Evolutionary conservation across 2,329 filamentous ascomycete species (phyloP).

Genomic region (Bipolaris cookei): DNA sequence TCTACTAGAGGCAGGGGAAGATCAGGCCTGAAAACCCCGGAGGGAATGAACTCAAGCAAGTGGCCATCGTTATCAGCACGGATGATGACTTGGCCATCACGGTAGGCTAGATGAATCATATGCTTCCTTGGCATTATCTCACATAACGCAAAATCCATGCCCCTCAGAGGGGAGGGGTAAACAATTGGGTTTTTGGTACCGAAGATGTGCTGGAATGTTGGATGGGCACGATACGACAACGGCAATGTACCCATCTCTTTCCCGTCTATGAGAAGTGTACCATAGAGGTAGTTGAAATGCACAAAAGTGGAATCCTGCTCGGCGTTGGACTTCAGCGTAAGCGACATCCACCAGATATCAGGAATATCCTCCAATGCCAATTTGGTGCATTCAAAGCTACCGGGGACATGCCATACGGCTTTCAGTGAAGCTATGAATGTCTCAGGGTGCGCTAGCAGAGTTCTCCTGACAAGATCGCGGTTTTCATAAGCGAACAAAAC

Average conservation of each 20-base stretch:
- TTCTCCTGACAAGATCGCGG: slow-evolving; percentile 40
- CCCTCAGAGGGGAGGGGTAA: slow-evolving; percentile 58
- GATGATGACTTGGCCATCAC: slow-evolving; percentile 52
- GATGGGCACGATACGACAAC: slow-evolving; percentile 54
- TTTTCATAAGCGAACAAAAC: slow-evolving; percentile 53
- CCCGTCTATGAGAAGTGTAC: slow-evolving; percentile 58
- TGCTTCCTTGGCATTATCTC: slow-evolving; percentile 50
- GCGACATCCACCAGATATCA: slow-evolving; percentile 45
- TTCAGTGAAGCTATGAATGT: slow-evolving; percentile 49
- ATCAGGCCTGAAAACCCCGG: slow-evolving; percentile 28
- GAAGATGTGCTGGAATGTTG: slow-evolving; percentile 60
- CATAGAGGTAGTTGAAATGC: slow-evolving; percentile 56
- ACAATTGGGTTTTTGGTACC: slow-evolving; percentile 59
- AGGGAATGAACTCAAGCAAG: slow-evolving; percentile 48
- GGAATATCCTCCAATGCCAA: slow-evolving; percentile 10
- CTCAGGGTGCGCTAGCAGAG: slow-evolving; percentile 40
- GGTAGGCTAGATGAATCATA: slow-evolving; percentile 63
- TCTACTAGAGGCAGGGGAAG: slow-evolving; percentile 60
- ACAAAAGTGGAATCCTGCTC: slow-evolving; percentile 36
- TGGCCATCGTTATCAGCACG: slow-evolving; percentile 42
- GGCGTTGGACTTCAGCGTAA: slow-evolving; percentile 31
- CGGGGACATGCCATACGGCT: slow-evolving; percentile 52
- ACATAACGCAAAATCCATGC: slow-evolving; percentile 56
- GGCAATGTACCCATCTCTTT: slow-evolving; percentile 62
- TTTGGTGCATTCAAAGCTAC: slow-evolving; percentile 17